Percentiles rank a stretch among this genome's conserved stretches.
Conservation (phyloP, 129 eudicot species). For the Flaveria sonorensis region DNA sequence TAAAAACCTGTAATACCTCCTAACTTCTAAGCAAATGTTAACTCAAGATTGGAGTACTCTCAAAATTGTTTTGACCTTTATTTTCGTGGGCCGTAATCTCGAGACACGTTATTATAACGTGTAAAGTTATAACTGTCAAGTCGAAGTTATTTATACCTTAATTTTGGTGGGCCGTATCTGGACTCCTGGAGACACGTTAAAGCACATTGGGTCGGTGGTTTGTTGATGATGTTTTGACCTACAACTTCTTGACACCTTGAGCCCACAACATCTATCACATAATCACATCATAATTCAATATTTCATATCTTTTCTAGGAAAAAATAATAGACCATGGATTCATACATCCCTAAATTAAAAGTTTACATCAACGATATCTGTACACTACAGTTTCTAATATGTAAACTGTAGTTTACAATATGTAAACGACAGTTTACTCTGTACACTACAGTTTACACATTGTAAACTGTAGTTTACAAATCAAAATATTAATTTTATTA, state of each 20-base stretch:
- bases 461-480: too few species aligned
- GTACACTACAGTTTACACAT: too few species aligned
- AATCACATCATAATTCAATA: background rate
- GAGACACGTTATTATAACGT: background rate
- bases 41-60: background rate
- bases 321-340: too few species aligned
- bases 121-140: background rate
- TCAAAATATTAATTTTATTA: too few species aligned
- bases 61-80: background rate
- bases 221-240: slow-evolving; percentile 23
- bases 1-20: too few species aligned
- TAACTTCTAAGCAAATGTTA: background rate
- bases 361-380: too few species aligned
- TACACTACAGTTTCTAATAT: too few species aligned
- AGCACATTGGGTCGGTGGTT: background rate
- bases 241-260: background rate
- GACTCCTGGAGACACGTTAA: background rate
- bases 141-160: background rate
- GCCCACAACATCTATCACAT: background rate
- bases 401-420: too few species aligned
- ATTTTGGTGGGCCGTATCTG: background rate
- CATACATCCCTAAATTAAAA: too few species aligned
- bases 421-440: too few species aligned
- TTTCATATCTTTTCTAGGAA: background rate
- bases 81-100: background rate